phyloP scores from a whole-genome alignment of 208 protist species.

The Trypanosomatidae sp. region DNA sequence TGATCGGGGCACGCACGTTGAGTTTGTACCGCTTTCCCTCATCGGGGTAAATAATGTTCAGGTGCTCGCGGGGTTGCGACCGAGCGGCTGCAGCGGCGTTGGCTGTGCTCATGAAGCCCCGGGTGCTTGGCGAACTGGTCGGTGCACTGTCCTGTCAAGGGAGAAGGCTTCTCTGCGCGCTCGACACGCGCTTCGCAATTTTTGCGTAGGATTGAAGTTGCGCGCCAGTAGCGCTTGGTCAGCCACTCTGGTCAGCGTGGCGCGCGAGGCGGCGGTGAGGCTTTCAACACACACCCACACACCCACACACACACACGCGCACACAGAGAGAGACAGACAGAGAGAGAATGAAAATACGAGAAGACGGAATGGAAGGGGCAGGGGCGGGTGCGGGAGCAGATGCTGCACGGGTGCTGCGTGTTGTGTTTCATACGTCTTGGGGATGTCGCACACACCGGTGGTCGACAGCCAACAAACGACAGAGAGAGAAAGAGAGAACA shows the following conservation, averaged over 20 bases:
- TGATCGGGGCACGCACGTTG: constrained; percentile 50
- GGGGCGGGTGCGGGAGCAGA: background rate
- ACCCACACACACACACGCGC: background rate
- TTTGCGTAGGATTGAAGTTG: background rate
- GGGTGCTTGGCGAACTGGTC: background rate
- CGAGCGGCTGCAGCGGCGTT: background rate
- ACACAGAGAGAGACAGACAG: constrained; percentile 1
- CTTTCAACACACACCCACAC: background rate
- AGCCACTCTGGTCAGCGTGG: background rate
- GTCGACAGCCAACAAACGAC: background rate
- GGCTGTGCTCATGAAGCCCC: background rate
- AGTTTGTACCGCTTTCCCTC: constrained; percentile 61
- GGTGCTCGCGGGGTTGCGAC: constrained; percentile 20
- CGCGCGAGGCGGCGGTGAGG: background rate
- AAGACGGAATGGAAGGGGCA: background rate
- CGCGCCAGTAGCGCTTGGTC: background rate
- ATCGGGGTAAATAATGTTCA: constrained; percentile 61
- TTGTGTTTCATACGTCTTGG: constrained; percentile 2
- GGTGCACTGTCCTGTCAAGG: background rate
- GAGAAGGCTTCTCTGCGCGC: background rate
- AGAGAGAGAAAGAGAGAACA: constrained; percentile 1
- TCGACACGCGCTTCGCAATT: background rate
- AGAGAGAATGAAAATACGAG: background rate
- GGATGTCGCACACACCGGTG: constrained; percentile 3
- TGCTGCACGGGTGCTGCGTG: background rate